Conservation (phyloP, 305 asterid genomes). For the Solanum hybrid region DNA sequence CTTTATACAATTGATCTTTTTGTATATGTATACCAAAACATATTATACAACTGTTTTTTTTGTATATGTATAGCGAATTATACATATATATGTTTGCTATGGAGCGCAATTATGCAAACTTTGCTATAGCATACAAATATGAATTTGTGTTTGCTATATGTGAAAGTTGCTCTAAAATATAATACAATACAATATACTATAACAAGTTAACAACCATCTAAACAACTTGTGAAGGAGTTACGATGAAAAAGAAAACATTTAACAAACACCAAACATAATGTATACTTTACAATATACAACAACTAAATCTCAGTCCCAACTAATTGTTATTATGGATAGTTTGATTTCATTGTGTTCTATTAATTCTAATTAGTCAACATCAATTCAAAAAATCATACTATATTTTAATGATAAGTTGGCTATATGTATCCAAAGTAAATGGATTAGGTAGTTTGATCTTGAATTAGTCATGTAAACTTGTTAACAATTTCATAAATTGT, state of each 20-base stretch:
- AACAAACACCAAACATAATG: background rate
- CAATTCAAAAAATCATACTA: background rate
- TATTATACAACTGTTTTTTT: no score
- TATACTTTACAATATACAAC: background rate
- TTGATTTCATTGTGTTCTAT: background rate
- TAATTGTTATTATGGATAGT: background rate
- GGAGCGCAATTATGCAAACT: no score
- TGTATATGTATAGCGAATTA: no score
- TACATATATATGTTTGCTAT: no score
- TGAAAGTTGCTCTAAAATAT: background rate
- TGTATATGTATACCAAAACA: no score
- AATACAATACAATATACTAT: background rate
- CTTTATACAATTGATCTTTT: no score
- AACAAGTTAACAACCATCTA: background rate
- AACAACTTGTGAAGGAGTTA: background rate
- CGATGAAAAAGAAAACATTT: background rate
- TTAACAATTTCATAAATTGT: background rate
- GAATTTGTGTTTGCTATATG: no score
- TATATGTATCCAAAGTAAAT: background rate
- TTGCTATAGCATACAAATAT: no score
- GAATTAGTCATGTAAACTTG: background rate
- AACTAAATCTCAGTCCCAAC: background rate
- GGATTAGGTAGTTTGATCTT: slow-evolving; percentile 2
- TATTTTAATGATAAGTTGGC: background rate
- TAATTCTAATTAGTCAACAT: background rate